phyloP scores from a whole-genome alignment of 352 stramenopile genomes.

The Phytopythium mirpurense region DNA sequence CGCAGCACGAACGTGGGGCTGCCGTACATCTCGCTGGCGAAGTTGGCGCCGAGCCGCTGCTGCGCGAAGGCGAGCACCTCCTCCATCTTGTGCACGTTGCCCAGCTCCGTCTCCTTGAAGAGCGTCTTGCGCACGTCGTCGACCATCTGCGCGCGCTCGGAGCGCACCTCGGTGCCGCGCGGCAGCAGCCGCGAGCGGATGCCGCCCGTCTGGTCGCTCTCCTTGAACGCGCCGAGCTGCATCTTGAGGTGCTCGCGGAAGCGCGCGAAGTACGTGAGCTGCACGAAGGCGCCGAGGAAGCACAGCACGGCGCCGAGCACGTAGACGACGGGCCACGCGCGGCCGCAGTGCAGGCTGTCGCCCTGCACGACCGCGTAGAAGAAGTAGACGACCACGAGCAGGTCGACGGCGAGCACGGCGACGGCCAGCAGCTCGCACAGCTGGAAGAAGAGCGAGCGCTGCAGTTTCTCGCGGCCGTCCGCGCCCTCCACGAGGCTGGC shows the following conservation, averaged over 20 bases:
- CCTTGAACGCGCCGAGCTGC: slow-evolving; percentile 79
- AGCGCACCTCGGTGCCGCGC: slow-evolving; percentile 38
- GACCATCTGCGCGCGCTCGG: slow-evolving; percentile 22
- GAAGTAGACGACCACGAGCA: slow-evolving; percentile 62
- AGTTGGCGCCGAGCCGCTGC: slow-evolving; percentile 44
- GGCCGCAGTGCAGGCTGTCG: slow-evolving; percentile 62
- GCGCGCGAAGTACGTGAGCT: slow-evolving; percentile 74
- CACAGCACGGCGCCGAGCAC: slow-evolving; percentile 35
- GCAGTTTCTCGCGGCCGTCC: slow-evolving; percentile 50
- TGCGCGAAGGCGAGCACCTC: slow-evolving; percentile 41
- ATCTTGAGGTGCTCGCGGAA: slow-evolving; percentile 86
- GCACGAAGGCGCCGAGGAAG: slow-evolving; percentile 54
- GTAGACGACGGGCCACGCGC: slow-evolving; percentile 33
- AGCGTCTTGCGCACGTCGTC: slow-evolving; percentile 66
- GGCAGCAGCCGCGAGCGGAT: slow-evolving; percentile 48
- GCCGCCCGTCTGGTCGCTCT: slow-evolving; percentile 76
- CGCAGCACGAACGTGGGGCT: slow-evolving; percentile 41
- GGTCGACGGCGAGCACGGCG: slow-evolving; percentile 39
- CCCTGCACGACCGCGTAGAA: slow-evolving; percentile 52
- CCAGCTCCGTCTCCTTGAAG: slow-evolving; percentile 61
- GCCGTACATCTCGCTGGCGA: slow-evolving; percentile 57
- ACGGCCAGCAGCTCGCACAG: slow-evolving; percentile 63
- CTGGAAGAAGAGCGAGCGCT: slow-evolving; percentile 71
- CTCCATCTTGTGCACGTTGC: slow-evolving; percentile 58
- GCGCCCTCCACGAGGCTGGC: slow-evolving; percentile 5